A percentile compares a stretch with the other conserved stretches of the same genome.
phyloP scores from a whole-genome alignment of 1,139 yeast genomes.

The Debaryomyces sp. region DNA sequence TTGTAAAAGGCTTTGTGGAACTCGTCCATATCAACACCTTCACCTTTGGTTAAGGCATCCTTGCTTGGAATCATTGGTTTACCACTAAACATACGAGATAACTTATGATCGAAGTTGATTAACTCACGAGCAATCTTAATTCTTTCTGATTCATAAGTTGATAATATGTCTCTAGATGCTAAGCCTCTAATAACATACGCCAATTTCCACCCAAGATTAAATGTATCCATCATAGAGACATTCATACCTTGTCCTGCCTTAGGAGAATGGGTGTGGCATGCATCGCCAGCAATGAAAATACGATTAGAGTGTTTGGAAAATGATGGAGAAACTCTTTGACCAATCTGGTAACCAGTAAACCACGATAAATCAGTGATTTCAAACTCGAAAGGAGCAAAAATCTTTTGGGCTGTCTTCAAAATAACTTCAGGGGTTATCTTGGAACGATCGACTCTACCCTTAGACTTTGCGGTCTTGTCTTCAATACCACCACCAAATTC shows the following conservation, averaged over 20 bases:
- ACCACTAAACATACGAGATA: slow-evolving; percentile 33
- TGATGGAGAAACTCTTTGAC: slow-evolving; percentile 33
- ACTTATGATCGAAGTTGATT: slow-evolving; percentile 34
- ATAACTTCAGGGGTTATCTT: slow-evolving; percentile 29
- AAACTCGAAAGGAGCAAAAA: slow-evolving; percentile 30
- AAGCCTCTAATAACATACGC: slow-evolving; percentile 30
- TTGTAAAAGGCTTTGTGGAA: slow-evolving; percentile 27
- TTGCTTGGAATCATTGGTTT: slow-evolving; percentile 24
- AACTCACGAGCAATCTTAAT: slow-evolving; percentile 33
- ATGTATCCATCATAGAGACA: slow-evolving; percentile 27
- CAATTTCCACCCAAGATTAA: slow-evolving; percentile 39
- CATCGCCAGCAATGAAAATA: slow-evolving; percentile 40
- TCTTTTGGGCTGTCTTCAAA: slow-evolving; percentile 29
- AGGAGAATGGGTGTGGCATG: slow-evolving; percentile 43
- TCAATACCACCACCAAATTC: slow-evolving; percentile 11
- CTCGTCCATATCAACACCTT: slow-evolving; percentile 31
- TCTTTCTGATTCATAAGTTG: slow-evolving; percentile 34
- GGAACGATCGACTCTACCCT: slow-evolving; percentile 29
- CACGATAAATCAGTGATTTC: slow-evolving; percentile 30
- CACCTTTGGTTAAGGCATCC: slow-evolving; percentile 10
- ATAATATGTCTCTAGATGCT: slow-evolving; percentile 22
- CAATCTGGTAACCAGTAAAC: slow-evolving; percentile 41
- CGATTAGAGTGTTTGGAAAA: slow-evolving; percentile 21
- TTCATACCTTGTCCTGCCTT: slow-evolving; percentile 47
- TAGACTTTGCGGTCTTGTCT: slow-evolving; percentile 12